Percentiles rank a stretch among this genome's conserved stretches.
Conservation (phyloP, 1,139 yeast species). For the Zygoascus meyerae region DNA sequence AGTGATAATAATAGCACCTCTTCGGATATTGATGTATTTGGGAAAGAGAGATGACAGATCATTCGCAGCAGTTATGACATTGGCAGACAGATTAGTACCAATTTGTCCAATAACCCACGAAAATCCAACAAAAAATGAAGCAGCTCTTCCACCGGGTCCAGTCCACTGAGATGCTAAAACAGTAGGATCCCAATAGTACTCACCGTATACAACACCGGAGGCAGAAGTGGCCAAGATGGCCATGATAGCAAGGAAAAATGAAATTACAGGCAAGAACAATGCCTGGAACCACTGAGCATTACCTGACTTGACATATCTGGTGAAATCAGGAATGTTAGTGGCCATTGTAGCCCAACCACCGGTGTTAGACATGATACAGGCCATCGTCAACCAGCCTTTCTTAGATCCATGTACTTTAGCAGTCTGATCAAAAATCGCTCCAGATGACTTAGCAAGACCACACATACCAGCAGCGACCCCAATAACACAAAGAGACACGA, state of each 20-base stretch:
- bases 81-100: slow-evolving; percentile 45
- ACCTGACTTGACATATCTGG: slow-evolving; percentile 30
- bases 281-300: slow-evolving; percentile 25
- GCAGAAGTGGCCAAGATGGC: slow-evolving; percentile 34
- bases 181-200: slow-evolving; percentile 24
- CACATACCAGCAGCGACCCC: slow-evolving; percentile 33
- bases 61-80: slow-evolving; percentile 50
- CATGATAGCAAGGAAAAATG: slow-evolving; percentile 31
- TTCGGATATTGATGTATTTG: slow-evolving; percentile 44
- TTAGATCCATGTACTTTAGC: slow-evolving; percentile 33
- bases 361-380: slow-evolving; percentile 33
- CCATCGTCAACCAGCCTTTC: slow-evolving; percentile 33
- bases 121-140: slow-evolving; percentile 43
- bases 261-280: slow-evolving; percentile 33
- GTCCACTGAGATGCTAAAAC: slow-evolving; percentile 19
- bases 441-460: slow-evolving; percentile 23
- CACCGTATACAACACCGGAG: slow-evolving; percentile 31
- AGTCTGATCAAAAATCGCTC: slow-evolving; percentile 32
- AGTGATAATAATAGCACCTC: slow-evolving; percentile 45
- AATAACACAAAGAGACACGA: slow-evolving; percentile 34
- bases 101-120: slow-evolving; percentile 44
- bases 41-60: slow-evolving; percentile 47
- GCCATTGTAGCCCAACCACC: slow-evolving; percentile 41
- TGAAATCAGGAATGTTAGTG: slow-evolving; percentile 37
- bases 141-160: slow-evolving; percentile 27